Percentiles rank a stretch among this genome's conserved stretches.
phyloP scores from a whole-genome alignment of 176 grass and related monocot genomes.

The Aegilops longissima region DNA sequence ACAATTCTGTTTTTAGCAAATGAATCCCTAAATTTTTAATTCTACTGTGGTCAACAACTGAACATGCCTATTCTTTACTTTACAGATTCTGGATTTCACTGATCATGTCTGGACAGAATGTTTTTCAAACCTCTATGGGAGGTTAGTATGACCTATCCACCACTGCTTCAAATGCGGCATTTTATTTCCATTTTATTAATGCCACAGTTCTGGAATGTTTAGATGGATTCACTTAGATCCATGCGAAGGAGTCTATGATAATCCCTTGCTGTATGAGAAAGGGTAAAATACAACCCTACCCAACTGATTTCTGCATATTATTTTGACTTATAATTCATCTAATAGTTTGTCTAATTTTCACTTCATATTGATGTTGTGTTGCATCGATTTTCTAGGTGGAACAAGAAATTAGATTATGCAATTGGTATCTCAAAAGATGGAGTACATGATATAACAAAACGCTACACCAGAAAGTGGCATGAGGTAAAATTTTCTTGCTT shows the following conservation, averaged over 20 bases:
- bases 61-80: slow-evolving; percentile 31
- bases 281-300: slow-evolving; percentile 54
- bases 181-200: slow-evolving; percentile 33
- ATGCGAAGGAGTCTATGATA: slow-evolving; percentile 90
- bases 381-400: slow-evolving; percentile 66
- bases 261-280: slow-evolving; percentile 93
- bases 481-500: slow-evolving; percentile 53
- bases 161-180: slow-evolving; percentile 20
- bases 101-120: slow-evolving; percentile 99
- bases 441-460: slow-evolving; percentile 81
- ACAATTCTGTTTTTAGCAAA: slow-evolving; percentile 7
- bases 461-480: slow-evolving; percentile 94
- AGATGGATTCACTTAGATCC: slow-evolving; percentile 99
- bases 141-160: slow-evolving; percentile 48
- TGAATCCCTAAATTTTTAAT: background rate
- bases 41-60: slow-evolving; percentile 16
- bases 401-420: slow-evolving; percentile 87
- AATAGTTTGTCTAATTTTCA: slow-evolving; percentile 14
- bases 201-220: slow-evolving; percentile 38
- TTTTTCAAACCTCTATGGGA: slow-evolving; percentile 75
- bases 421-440: slow-evolving; percentile 91
- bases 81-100: slow-evolving; percentile 88
- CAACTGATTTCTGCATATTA: slow-evolving; percentile 34
- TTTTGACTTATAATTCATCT: slow-evolving; percentile 24
- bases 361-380: slow-evolving; percentile 35